Percentiles rank a stretch among this genome's conserved stretches.
Evolutionary conservation across 805 yeast genomes (phyloP).

Genomic region (Zygotorulaspora florentina): DNA sequence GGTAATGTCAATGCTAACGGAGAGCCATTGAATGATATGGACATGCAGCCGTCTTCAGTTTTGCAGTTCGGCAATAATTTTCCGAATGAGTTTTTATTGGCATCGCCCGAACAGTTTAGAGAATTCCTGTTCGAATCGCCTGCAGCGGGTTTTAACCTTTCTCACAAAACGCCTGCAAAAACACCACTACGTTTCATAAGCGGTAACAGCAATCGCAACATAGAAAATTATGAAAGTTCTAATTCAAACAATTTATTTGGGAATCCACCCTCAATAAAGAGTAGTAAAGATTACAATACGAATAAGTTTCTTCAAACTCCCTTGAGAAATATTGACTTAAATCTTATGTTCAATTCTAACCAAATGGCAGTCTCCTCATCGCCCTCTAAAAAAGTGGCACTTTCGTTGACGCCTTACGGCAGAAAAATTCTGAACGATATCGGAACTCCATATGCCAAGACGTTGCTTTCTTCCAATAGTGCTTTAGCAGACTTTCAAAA

Average conservation of each 20-base stretch:
- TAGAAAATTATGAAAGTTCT: slow-evolving; percentile 2
- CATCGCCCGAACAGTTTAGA: slow-evolving; percentile 35
- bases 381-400: slow-evolving; percentile 29
- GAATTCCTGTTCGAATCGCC: slow-evolving; percentile 35
- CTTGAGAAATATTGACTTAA: slow-evolving; percentile 31
- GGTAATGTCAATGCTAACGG: slow-evolving; percentile 7
- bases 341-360: slow-evolving; percentile 31
- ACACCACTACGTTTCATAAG: slow-evolving; percentile 32
- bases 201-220: slow-evolving; percentile 1
- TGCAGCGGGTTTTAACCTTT: slow-evolving; percentile 28
- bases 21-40: slow-evolving; percentile 29
- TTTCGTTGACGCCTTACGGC: slow-evolving; percentile 35
- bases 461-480: slow-evolving; percentile 27
- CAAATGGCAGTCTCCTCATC: slow-evolving; percentile 23
- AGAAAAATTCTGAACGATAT: slow-evolving; percentile 30
- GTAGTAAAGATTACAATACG: not conserved
- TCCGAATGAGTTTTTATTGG: slow-evolving; percentile 31
- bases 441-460: slow-evolving; percentile 31
- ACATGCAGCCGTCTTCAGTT: slow-evolving; percentile 34
- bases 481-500: slow-evolving; percentile 34
- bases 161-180: slow-evolving; percentile 35
- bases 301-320: slow-evolving; percentile 25
- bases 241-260: slow-evolving; percentile 6
- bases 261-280: slow-evolving; percentile 3
- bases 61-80: slow-evolving; percentile 24